A percentile compares a stretch with the other conserved stretches of the same genome.
These are phyloP conservation scores for Lipomyces mesembrius DNA, from an alignment of 805 yeast genomes.

Conservation along the genomic window DNA sequence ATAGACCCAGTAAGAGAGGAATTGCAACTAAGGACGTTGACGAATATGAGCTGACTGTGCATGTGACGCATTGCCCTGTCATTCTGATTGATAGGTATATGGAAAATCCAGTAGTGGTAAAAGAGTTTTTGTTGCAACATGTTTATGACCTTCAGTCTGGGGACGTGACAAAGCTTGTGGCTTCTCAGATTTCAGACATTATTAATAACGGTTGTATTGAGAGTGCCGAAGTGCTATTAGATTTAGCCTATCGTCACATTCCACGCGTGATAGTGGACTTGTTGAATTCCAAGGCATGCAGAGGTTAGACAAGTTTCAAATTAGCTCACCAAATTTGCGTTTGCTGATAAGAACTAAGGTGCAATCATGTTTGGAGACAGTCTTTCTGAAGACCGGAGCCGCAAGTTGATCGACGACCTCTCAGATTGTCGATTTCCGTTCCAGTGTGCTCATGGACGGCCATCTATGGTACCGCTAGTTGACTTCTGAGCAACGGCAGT, in stretches of 20 bases:
- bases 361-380: conserved; percentile 74
- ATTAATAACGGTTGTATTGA: neutral
- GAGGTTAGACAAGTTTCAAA: conserved; percentile 19
- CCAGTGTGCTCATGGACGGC: conserved; percentile 87
- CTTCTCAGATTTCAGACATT: neutral
- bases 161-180: neutral
- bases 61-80: conserved; percentile 53
- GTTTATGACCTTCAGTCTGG: conserved; percentile 21
- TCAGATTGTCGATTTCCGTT: conserved; percentile 63
- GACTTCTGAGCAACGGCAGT: neutral
- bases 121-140: conserved; percentile 17
- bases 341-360: conserved; percentile 52
- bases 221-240: neutral
- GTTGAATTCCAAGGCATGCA: conserved; percentile 50
- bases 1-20: neutral
- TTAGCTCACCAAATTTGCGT: conserved; percentile 48
- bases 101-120: conserved; percentile 18
- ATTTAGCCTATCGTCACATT: conserved; percentile 9
- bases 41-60: conserved; percentile 23
- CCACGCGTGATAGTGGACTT: conserved; percentile 51
- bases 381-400: conserved; percentile 53
- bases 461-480: conserved; percentile 61
- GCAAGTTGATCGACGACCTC: conserved; percentile 51
- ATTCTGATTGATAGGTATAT: conserved; percentile 47
- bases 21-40: conserved; percentile 5